Conservation (phyloP, 1,284 basidiomycete genomes). For the Ceraceosorus guamensis region DNA sequence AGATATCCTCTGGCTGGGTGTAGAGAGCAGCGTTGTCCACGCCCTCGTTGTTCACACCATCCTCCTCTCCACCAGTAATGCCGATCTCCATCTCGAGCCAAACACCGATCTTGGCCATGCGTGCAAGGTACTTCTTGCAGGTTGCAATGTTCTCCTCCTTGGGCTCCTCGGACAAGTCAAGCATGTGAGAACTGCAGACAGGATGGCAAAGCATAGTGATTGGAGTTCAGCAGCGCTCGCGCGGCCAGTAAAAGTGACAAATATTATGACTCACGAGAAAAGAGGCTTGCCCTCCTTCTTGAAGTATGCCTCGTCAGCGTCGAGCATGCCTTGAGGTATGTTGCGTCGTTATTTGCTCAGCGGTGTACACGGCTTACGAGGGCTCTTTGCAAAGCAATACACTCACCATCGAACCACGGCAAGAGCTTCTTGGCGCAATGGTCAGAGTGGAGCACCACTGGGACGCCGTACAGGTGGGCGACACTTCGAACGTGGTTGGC, state of each 20-base stretch:
- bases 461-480: conserved; percentile 60
- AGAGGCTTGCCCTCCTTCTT: conserved; percentile 79
- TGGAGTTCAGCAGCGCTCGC: not conserved
- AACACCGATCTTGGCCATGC: conserved; percentile 69
- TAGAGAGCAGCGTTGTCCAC: conserved; percentile 92
- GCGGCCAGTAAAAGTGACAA: not conserved
- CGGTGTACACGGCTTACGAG: too few species aligned
- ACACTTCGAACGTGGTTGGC: conserved; percentile 80
- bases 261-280: conserved; percentile 61
- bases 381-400: too few species aligned
- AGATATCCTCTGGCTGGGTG: conserved; percentile 91
- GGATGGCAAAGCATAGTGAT: not conserved
- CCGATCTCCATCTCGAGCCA: conserved; percentile 99
- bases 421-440: conserved; percentile 98
- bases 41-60: conserved; percentile 70
- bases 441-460: conserved; percentile 96
- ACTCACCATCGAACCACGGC: conserved; percentile 82
- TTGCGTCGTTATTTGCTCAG: not conserved
- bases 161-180: conserved; percentile 95
- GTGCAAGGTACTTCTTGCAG: conserved; percentile 90
- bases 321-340: conserved; percentile 66
- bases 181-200: conserved; percentile 75
- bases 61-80: conserved; percentile 98
- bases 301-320: conserved; percentile 88
- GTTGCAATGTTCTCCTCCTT: conserved; percentile 95